phyloP scores from a whole-genome alignment of 179 eudicot species.

The Actinidia arguta region DNA sequence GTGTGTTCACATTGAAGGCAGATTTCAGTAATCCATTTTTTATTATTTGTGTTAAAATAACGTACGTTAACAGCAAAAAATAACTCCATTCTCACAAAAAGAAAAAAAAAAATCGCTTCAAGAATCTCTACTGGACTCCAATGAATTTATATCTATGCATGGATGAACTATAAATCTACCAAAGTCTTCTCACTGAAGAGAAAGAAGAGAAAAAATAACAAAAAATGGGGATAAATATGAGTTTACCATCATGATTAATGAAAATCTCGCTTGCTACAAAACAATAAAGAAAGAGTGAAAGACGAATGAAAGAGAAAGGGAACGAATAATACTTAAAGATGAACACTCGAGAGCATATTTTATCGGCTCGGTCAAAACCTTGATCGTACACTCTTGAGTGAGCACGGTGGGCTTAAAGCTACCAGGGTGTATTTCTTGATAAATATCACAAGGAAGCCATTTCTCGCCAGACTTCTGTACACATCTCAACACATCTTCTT shows the following conservation, averaged over 20 bases:
- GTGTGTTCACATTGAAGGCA: too few relatives aligned
- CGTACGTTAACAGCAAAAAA: too few relatives aligned
- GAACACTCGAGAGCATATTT: not conserved
- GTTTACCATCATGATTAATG: not conserved
- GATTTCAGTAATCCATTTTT: too few relatives aligned
- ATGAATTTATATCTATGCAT: too few relatives aligned
- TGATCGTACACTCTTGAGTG: not conserved
- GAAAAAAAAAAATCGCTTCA: too few relatives aligned
- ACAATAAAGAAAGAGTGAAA: not conserved
- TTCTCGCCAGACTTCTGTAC: slow-evolving; percentile 20
- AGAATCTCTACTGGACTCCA: too few relatives aligned
- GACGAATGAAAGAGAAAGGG: not conserved
- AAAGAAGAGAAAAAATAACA: not conserved
- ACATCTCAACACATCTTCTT: too few relatives aligned
- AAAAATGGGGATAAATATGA: not conserved
- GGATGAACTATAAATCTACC: too few relatives aligned
- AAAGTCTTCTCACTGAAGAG: not conserved
- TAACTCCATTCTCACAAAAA: too few relatives aligned
- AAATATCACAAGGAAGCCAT: slow-evolving; percentile 25
- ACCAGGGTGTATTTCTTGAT: slow-evolving; percentile 12
- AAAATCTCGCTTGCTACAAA: not conserved
- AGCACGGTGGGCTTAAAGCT: not conserved
- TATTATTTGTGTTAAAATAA: too few relatives aligned
- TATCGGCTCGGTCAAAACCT: slow-evolving; percentile 6
- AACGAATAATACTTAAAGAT: not conserved